Conservation (phyloP, 106 monocot genomes). For the Dendrobium officinale region DNA sequence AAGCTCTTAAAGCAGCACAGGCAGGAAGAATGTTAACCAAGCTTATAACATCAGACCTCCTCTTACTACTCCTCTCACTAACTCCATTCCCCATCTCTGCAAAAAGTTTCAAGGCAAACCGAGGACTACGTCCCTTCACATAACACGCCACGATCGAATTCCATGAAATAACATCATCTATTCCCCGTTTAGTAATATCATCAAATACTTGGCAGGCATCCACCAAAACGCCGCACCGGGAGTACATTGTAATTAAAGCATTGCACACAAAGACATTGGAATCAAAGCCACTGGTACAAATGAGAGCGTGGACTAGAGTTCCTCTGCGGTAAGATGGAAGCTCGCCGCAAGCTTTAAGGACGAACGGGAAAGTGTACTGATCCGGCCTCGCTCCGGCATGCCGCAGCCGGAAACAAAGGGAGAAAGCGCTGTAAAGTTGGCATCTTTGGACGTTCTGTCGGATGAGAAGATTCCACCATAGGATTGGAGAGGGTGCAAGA, state of each 20-base stretch:
- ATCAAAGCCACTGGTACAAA: slow-evolving; percentile 49
- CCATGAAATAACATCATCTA: slow-evolving; percentile 82
- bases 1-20: slow-evolving; percentile 48
- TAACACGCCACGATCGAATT: slow-evolving; percentile 62
- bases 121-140: slow-evolving; percentile 34
- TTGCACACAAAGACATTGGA: slow-evolving; percentile 86
- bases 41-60: slow-evolving; percentile 56
- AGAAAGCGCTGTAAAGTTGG: slow-evolving; percentile 34
- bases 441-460: slow-evolving; percentile 34
- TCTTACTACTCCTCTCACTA: background rate
- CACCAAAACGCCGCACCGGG: slow-evolving; percentile 35
- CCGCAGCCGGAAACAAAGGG: slow-evolving; percentile 33
- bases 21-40: slow-evolving; percentile 82
- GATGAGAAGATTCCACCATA: slow-evolving; percentile 67
- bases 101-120: slow-evolving; percentile 54
- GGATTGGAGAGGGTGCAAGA: slow-evolving; percentile 34
- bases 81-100: slow-evolving; percentile 28
- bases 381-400: slow-evolving; percentile 41
- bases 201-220: slow-evolving; percentile 56
- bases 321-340: slow-evolving; percentile 54
- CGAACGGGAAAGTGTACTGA: slow-evolving; percentile 65
- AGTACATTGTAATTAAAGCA: slow-evolving; percentile 65
- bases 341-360: slow-evolving; percentile 71
- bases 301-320: slow-evolving; percentile 36
- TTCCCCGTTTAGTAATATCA: slow-evolving; percentile 43